Evolutionary conservation across 441 rosid genomes (phyloP).

Genomic region (Eruca vesicaria): DNA sequence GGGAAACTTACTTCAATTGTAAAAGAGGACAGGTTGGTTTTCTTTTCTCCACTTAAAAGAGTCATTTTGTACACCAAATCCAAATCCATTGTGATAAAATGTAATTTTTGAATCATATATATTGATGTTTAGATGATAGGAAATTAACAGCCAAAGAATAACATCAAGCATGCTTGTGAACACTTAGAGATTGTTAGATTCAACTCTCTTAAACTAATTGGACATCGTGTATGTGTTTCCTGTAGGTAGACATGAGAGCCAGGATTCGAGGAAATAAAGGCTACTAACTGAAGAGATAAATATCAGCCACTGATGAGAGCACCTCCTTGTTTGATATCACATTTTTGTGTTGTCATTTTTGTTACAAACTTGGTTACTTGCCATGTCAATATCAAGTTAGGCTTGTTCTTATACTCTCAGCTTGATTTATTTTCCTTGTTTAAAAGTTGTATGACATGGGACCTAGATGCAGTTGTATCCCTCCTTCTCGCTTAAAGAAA

Average conservation of each 20-base stretch:
- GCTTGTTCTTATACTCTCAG: conserved; percentile 26
- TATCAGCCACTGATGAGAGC: no score
- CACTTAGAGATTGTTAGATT: neutral
- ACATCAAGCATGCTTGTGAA: conserved; percentile 7
- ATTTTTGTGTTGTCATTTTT: no score
- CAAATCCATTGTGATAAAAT: neutral
- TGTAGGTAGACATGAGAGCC: conserved; percentile 81
- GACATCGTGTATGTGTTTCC: neutral
- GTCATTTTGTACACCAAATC: neutral
- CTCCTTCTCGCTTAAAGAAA: neutral
- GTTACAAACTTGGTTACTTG: neutral
- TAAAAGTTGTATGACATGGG: conserved; percentile 2
- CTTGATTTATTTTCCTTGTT: neutral
- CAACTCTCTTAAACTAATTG: neutral
- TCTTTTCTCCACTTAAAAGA: neutral
- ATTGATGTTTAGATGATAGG: no score
- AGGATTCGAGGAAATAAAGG: conserved; percentile 85
- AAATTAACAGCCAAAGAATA: no score
- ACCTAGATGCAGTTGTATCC: neutral
- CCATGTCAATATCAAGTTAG: conserved; percentile 27
- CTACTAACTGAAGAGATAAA: conserved; percentile 36
- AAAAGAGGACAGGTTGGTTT: conserved; percentile 81
- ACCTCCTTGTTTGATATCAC: no score
- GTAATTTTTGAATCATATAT: no score
- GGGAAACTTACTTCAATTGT: conserved; percentile 91